These are phyloP conservation scores for Hymenochaete sp. DNA, from an alignment of 1,284 basidiomycete species.

Conservation along the genomic window DNA sequence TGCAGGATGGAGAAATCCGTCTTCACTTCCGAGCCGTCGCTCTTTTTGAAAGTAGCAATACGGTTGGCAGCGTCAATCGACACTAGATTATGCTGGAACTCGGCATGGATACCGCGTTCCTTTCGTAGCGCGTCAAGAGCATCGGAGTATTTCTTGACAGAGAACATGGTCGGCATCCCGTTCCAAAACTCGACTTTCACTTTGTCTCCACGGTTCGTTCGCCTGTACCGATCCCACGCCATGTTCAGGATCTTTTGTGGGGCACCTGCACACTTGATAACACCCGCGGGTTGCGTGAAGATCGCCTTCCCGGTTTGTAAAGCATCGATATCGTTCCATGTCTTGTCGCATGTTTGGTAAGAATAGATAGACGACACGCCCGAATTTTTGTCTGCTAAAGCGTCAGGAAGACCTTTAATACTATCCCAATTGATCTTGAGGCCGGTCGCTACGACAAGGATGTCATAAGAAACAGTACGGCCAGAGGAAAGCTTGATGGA, in stretches of 20 bases:
- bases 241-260: constrained; percentile 96
- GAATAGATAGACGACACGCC: constrained; percentile 95
- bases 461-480: constrained; percentile 73
- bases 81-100: constrained; percentile 77
- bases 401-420: constrained; percentile 72
- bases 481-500: constrained; percentile 68
- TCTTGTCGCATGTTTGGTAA: constrained; percentile 81
- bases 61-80: constrained; percentile 62
- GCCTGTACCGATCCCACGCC: constrained; percentile 73
- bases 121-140: constrained; percentile 73
- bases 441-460: constrained; percentile 84
- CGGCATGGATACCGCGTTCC: constrained; percentile 70
- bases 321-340: constrained; percentile 72
- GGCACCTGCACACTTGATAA: constrained; percentile 93
- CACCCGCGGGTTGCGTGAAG: constrained; percentile 93
- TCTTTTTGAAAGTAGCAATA: constrained; percentile 77
- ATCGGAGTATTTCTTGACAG: constrained; percentile 84
- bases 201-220: constrained; percentile 47
- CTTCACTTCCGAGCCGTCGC: constrained; percentile 57
- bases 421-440: constrained; percentile 78
- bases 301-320: constrained; percentile 78
- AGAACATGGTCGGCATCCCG: constrained; percentile 94
- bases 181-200: constrained; percentile 80
- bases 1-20: constrained; percentile 83
- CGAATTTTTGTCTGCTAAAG: constrained; percentile 66